phyloP scores from a whole-genome alignment of 2,329 filamentous ascomycete genomes.

The Neofusicoccum ribis region DNA sequence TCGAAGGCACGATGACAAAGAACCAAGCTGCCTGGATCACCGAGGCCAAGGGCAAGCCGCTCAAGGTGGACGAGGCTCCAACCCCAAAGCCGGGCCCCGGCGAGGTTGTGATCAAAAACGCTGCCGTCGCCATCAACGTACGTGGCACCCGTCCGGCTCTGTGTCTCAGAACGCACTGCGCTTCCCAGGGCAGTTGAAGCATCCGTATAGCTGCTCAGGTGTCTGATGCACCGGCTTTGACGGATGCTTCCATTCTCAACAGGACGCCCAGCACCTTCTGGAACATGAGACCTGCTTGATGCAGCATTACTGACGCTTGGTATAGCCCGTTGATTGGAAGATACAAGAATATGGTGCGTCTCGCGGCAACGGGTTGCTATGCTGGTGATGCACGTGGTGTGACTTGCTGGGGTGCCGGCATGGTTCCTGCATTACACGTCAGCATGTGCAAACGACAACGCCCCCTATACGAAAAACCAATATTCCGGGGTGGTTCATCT shows the following conservation, averaged over 20 bases:
- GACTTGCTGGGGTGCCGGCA: background rate
- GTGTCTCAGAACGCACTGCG: background rate
- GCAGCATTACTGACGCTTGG: background rate
- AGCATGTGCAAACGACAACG: background rate
- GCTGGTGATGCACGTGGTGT: background rate
- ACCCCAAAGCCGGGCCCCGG: conserved; percentile 31
- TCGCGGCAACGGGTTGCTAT: background rate
- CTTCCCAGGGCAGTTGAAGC: background rate
- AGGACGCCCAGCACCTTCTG: background rate
- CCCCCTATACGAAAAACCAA: background rate
- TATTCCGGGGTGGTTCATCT: background rate
- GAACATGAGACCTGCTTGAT: background rate
- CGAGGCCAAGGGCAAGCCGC: conserved; percentile 30
- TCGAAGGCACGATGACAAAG: conserved; percentile 4
- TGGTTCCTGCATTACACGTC: conserved; percentile 6
- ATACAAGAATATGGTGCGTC: conserved; percentile 2
- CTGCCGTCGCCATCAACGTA: conserved; percentile 34
- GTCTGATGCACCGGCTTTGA: background rate
- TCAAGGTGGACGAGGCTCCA: conserved; percentile 33
- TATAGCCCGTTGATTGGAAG: conserved; percentile 11
- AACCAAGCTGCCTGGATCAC: conserved; percentile 37
- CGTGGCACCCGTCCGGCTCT: background rate
- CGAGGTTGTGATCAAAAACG: conserved; percentile 37
- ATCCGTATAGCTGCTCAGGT: background rate
- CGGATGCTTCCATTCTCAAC: background rate